A percentile compares a stretch with the other conserved stretches of the same genome.
Evolutionary conservation across 1,284 basidiomycete genomes (phyloP).

Genomic region (Puccinia brachypodii): DNA sequence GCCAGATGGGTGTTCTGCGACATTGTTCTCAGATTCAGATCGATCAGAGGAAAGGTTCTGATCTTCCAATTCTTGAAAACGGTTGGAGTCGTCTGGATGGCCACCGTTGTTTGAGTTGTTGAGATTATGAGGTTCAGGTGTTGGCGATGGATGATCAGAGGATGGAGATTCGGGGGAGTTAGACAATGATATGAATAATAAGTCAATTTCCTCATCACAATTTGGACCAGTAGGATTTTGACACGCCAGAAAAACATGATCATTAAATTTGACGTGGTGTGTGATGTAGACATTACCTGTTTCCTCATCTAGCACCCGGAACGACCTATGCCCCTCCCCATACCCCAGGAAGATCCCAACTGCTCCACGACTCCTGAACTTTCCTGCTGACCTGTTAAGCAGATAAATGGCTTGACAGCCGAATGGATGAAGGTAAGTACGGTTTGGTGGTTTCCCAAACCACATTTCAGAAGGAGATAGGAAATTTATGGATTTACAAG

Average conservation of each 20-base stretch:
- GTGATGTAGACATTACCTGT: neutral
- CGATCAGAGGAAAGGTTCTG: no score
- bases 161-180: no score
- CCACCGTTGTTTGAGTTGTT: no score
- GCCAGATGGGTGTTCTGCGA: no score
- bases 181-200: neutral
- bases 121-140: no score
- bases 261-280: slow-evolving; percentile 10
- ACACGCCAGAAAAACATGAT: neutral
- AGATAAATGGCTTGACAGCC: neutral
- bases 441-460: neutral
- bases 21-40: no score
- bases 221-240: no score
- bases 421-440: neutral
- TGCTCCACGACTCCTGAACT: neutral
- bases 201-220: no score
- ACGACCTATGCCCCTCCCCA: neutral
- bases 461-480: neutral
- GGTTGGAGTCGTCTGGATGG: no score
- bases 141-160: no score
- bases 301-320: neutral
- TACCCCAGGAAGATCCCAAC: neutral
- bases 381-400: neutral
- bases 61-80: no score
- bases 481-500: slow-evolving; percentile 11